A percentile compares a stretch with the other conserved stretches of the same genome.
Conservation (phyloP, 352 stramenopile genomes). For the Pythium plurisporium region DNA sequence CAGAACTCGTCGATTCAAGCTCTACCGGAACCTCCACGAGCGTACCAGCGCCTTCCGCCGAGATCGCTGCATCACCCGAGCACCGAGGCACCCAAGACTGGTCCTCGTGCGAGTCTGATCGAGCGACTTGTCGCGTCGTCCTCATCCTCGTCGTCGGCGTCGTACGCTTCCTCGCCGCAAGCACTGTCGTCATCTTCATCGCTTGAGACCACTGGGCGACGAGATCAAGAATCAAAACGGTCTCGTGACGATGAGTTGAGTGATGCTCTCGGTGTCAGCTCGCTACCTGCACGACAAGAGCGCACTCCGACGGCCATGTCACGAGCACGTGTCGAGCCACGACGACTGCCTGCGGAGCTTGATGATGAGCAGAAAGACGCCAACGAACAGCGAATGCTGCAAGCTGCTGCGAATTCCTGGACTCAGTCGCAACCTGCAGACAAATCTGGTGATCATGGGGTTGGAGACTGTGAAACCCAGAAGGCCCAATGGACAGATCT, state of each 20-base stretch:
- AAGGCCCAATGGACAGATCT: conserved; percentile 39
- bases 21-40: neutral
- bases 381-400: neutral
- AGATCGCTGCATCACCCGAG: neutral
- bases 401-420: conserved; percentile 7
- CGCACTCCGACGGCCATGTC: neutral
- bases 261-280: conserved; percentile 42
- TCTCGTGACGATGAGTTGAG: conserved; percentile 52
- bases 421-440: neutral
- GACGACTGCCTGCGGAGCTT: conserved; percentile 8
- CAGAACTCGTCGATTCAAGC: neutral
- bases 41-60: neutral
- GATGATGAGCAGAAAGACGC: conserved; percentile 14
- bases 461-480: neutral
- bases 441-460: neutral
- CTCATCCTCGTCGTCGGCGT: conserved; percentile 20
- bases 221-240: neutral
- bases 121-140: conserved; percentile 24
- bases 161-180: conserved; percentile 11
- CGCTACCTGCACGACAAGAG: neutral
- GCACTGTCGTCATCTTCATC: conserved; percentile 9
- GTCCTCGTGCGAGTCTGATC: conserved; percentile 4
- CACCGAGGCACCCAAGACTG: neutral
- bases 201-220: conserved; percentile 7
- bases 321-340: neutral